These are phyloP conservation scores for Erysimum cheiranthoides DNA, from an alignment of 345 rosid genomes.

Conservation along the genomic window DNA sequence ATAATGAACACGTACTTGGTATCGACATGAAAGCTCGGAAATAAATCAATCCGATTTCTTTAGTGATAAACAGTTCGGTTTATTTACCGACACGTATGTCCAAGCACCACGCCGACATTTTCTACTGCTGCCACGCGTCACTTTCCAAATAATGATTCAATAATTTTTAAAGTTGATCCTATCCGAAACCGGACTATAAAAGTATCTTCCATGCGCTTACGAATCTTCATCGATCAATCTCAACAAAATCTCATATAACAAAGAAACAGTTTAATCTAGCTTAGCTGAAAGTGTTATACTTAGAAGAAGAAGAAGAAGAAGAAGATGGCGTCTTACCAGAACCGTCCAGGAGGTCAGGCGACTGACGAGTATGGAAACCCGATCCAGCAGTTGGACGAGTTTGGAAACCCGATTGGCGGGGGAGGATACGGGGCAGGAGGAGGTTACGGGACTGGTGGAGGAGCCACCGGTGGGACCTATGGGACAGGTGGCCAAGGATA, in stretches of 20 bases:
- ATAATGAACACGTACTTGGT: conserved; percentile 35
- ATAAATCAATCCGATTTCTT: conserved; percentile 11
- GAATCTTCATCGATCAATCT: conserved; percentile 28
- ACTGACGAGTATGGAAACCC: conserved; percentile 58
- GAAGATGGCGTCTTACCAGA: conserved; percentile 43
- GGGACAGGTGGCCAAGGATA: conserved; percentile 40
- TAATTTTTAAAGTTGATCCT: conserved; percentile 5
- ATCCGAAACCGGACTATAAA: conserved; percentile 44
- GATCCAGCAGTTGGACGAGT: conserved; percentile 39
- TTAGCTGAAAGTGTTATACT: conserved; percentile 21
- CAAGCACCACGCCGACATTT: conserved; percentile 7
- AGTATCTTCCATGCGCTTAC: conserved; percentile 1
- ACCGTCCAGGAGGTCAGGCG: conserved; percentile 44
- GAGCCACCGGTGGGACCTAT: conserved; percentile 36
- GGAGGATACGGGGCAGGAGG: conserved; percentile 36
- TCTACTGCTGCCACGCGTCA: conserved; percentile 19
- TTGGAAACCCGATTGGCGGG: conserved; percentile 43
- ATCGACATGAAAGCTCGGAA: conserved; percentile 12
- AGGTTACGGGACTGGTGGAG: conserved; percentile 34
- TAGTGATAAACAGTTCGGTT: neutral
- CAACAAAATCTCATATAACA: conserved; percentile 23
- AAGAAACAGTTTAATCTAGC: neutral
- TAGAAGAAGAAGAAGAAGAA: conserved; percentile 25
- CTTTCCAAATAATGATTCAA: neutral
- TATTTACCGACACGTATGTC: conserved; percentile 6